These are phyloP conservation scores for Litsea cubeba DNA, from an alignment of 164 flowering plant species.

Conservation along the genomic window DNA sequence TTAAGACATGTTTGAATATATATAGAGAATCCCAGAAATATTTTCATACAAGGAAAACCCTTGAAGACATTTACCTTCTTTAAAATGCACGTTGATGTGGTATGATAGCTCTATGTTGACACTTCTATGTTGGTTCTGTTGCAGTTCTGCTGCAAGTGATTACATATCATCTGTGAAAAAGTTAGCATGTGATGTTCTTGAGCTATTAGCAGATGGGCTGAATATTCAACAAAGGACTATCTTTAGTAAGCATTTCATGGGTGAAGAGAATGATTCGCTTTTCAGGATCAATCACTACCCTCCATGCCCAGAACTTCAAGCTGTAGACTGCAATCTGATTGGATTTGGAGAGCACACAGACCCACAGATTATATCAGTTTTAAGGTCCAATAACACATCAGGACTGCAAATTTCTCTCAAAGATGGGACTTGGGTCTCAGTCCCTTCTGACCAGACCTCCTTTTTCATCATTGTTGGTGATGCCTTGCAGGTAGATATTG, in stretches of 20 bases:
- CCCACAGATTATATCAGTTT: slow-evolving; percentile 82
- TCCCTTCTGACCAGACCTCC: slow-evolving; percentile 76
- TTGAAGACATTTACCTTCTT: neutral
- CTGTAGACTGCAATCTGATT: slow-evolving; percentile 38
- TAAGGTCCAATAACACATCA: slow-evolving; percentile 70
- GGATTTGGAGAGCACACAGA: slow-evolving; percentile 98
- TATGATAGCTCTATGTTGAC: neutral
- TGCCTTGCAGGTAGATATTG: slow-evolving; percentile 62
- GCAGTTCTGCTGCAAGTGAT: slow-evolving; percentile 41
- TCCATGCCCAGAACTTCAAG: slow-evolving; percentile 54
- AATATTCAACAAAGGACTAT: slow-evolving; percentile 38
- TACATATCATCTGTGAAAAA: slow-evolving; percentile 47
- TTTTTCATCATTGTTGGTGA: slow-evolving; percentile 89
- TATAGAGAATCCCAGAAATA: neutral
- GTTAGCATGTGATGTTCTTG: slow-evolving; percentile 48
- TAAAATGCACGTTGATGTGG: neutral
- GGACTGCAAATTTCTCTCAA: slow-evolving; percentile 71
- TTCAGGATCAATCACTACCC: slow-evolving; percentile 91
- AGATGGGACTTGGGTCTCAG: slow-evolving; percentile 87
- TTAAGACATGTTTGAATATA: neutral
- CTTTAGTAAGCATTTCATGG: slow-evolving; percentile 50
- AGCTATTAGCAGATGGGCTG: slow-evolving; percentile 63
- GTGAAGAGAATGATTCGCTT: slow-evolving; percentile 66
- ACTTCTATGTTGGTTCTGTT: neutral
- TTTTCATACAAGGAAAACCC: neutral